Evolutionary conservation across 441 rosid species (phyloP).

Genomic region (Bruguiera hainesii): DNA sequence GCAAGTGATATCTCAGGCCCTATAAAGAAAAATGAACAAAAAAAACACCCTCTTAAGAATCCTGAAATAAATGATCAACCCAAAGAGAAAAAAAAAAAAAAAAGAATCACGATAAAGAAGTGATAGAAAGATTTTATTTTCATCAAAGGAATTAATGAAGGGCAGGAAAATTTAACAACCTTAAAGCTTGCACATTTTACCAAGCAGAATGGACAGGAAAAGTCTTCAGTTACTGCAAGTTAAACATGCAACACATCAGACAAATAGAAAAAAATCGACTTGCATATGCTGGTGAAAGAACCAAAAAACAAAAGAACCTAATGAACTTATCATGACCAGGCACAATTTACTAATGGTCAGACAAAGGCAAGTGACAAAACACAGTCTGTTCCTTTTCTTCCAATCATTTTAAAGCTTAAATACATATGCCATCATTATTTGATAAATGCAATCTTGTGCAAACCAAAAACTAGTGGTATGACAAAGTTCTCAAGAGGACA

Average conservation of each 20-base stretch:
- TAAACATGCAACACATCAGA: conserved; percentile 10
- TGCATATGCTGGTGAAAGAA: conserved; percentile 10
- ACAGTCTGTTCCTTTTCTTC: too few relatives aligned
- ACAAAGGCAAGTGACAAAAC: not conserved
- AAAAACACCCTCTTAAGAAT: conserved; percentile 10
- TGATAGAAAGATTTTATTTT: not conserved
- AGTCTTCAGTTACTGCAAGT: conserved; percentile 96
- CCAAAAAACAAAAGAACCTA: not conserved
- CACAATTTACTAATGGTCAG: not conserved
- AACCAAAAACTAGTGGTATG: too few relatives aligned
- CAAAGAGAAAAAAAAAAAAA: not conserved
- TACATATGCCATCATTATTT: too few relatives aligned
- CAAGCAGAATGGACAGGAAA: conserved; percentile 96
- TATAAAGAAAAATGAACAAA: conserved; percentile 24
- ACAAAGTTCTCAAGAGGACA: too few relatives aligned
- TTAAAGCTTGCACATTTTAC: conserved; percentile 93
- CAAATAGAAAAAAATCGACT: not conserved
- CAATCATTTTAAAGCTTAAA: too few relatives aligned
- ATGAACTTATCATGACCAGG: not conserved
- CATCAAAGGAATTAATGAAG: conserved; percentile 1
- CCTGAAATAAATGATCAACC: not conserved
- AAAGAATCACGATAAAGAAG: not conserved
- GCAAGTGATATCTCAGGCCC: conserved; percentile 92
- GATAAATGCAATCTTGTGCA: too few relatives aligned
- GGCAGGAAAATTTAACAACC: conserved; percentile 40